Conservation (phyloP, 2,329 filamentous ascomycete genomes). For the Meredithiella fracta region DNA sequence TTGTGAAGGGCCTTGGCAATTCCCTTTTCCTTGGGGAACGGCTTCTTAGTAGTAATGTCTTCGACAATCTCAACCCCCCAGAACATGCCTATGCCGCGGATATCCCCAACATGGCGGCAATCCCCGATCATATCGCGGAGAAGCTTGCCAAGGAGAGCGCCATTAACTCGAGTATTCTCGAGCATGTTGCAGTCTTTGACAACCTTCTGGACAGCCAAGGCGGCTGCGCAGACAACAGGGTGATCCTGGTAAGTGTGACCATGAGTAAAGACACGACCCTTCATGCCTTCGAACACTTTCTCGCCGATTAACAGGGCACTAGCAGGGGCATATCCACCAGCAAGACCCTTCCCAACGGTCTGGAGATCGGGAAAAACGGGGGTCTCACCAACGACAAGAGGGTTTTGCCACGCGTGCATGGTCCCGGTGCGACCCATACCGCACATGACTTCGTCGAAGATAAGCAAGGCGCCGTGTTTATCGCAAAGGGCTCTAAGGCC, state of each 20-base stretch:
- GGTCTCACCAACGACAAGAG: constrained; percentile 20
- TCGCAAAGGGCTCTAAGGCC: constrained; percentile 54
- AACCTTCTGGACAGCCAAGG: constrained; percentile 44
- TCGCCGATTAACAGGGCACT: constrained; percentile 41
- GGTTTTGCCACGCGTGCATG: constrained; percentile 44
- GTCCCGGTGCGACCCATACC: constrained; percentile 43
- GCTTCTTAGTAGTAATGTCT: constrained; percentile 22
- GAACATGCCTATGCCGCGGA: constrained; percentile 41
- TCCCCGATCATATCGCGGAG: constrained; percentile 27
- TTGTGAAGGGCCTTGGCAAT: constrained; percentile 1
- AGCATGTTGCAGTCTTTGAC: constrained; percentile 41
- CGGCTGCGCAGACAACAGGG: constrained; percentile 41
- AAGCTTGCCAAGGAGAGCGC: constrained; percentile 28
- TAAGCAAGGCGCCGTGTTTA: constrained; percentile 54
- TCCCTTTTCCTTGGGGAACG: constrained; percentile 19
- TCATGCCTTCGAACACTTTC: constrained; percentile 30
- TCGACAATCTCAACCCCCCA: constrained; percentile 32
- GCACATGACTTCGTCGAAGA: constrained; percentile 66
- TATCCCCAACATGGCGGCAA: constrained; percentile 39
- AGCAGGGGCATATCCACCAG: constrained; percentile 45
- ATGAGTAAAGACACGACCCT: constrained; percentile 26
- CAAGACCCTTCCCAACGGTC: constrained; percentile 49
- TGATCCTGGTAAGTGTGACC: constrained; percentile 48
- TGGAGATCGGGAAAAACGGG: constrained; percentile 46
- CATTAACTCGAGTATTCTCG: constrained; percentile 39